Evolutionary conservation across 2,329 filamentous ascomycete species (phyloP).

Genomic region (Davidsoniella neocaledoniae): DNA sequence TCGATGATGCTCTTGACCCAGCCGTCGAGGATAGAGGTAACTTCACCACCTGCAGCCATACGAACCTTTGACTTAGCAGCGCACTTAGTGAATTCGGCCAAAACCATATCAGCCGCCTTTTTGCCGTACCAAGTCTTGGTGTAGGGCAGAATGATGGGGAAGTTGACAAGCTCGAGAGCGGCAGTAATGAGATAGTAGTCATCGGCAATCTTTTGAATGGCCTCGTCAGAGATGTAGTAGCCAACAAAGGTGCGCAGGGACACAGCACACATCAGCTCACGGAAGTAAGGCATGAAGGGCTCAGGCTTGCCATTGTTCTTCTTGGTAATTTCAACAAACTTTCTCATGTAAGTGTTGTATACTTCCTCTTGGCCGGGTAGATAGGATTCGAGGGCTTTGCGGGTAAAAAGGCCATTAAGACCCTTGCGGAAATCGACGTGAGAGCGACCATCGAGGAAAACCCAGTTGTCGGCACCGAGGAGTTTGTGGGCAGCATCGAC

Average conservation of each 20-base stretch:
- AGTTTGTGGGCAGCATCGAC: slow-evolving; percentile 91
- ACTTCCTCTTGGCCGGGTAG: slow-evolving; percentile 85
- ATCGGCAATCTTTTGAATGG: slow-evolving; percentile 84
- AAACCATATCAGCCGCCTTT: slow-evolving; percentile 83
- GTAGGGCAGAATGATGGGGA: slow-evolving; percentile 88
- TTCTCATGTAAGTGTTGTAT: slow-evolving; percentile 71
- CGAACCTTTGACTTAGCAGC: slow-evolving; percentile 84
- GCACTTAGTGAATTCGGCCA: slow-evolving; percentile 78
- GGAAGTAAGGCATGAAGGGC: slow-evolving; percentile 82
- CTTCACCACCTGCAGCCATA: slow-evolving; percentile 73
- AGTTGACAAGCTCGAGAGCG: slow-evolving; percentile 92
- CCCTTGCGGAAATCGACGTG: slow-evolving; percentile 97
- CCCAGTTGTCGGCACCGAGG: slow-evolving; percentile 83
- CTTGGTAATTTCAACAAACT: slow-evolving; percentile 60
- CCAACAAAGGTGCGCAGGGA: slow-evolving; percentile 96
- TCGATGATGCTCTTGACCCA: slow-evolving; percentile 85
- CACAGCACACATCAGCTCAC: slow-evolving; percentile 86
- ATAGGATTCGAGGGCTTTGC: slow-evolving; percentile 71
- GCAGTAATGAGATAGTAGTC: slow-evolving; percentile 96
- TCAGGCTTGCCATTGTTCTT: slow-evolving; percentile 55
- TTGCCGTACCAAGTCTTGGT: slow-evolving; percentile 97
- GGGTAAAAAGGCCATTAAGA: slow-evolving; percentile 85
- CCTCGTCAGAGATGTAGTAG: slow-evolving; percentile 80
- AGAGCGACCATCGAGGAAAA: slow-evolving; percentile 86
- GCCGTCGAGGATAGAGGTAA: slow-evolving; percentile 86